Evolutionary conservation across 176 grass and related monocot genomes (phyloP), one percentile per base, ranked within the genome.

Genomic region (Avena atlantica): DNA sequence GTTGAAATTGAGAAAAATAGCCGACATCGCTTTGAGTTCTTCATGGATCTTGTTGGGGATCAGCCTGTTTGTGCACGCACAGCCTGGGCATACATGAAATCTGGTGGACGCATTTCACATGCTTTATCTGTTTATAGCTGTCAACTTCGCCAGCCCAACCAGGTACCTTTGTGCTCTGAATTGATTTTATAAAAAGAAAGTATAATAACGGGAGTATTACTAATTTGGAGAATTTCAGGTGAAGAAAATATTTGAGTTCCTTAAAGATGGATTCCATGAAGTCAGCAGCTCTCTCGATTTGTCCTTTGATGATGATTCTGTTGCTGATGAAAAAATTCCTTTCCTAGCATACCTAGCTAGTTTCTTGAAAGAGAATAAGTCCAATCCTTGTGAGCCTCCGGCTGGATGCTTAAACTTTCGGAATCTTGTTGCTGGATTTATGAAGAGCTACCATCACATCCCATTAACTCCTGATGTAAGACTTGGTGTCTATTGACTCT

Each of bases 1-100:
- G 97, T 99, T 37, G 97, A 96, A 90, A 99, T 99, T 85, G 97
- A 99, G 87, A 99, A 99, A 90, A 99, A 94, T 58, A 96, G 94
- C 81, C 88, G 83, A 24, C 97, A 99, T 91, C 88, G 97, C 12
- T 99, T 99, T 20, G 97, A 99, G 81, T 99, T 99, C 73, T 99
- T 99, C 66, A 99, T 99, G 97, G 94, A 95, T 85, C 94, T 96
- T 85, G 94, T 96, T 70, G 92, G 92, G 23, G 94, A 99, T 95
- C 94, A 96, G 68, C 97, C 97, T 79, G 89, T 99, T 69, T 94
- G 97, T 75, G 97, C 97, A 82, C 94, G 97, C 48, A 99, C 97
- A 83, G 97, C 97, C 59, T 96, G 90, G 92, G 97, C 94, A 51
- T 99, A 99, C 83, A 92, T 92, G 85, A 96, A 93, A 88, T 99